Base-by-base conservation (phyloP, 1,139 yeast species). In the Lodderomyces margitis region DNA sequence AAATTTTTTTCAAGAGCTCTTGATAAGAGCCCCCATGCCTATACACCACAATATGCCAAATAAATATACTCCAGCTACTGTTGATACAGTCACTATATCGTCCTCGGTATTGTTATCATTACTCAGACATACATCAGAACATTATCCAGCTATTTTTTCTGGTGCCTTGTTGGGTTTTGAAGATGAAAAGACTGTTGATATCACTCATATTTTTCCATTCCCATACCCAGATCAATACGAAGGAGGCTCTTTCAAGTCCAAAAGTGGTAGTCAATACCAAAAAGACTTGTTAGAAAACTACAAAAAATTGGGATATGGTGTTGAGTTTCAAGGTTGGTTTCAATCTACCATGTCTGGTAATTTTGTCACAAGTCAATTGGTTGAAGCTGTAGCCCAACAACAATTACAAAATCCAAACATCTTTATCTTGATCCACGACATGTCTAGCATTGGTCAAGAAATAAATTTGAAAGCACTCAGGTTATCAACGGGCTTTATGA, bases 251-350 rank as follows among this genome's bases (percentile, higher is more conserved):
- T 74, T 77, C 57, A 68, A 71, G 46, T 70, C 83, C 40, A 78
- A 80, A 59, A 72, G 80, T 50, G 87, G 87, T 43, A 69, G 71
- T 47, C 81, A 76, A 58, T 88, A 82, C 65, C 91, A 84, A 60
- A 78, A 77, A 47, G 91, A 85, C 41, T 73, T 85, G 56, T 70
- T 83, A 51, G 77, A 77, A 40, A 76, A 78, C 47, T 74, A 87
- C 52, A 79, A 75, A 54, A 75, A 73, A 46, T 78, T 82, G 49
- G 85, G 84, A 38, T 74, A 79, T 48, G 94, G 91, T 38, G 74
- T 81, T 39, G 87, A 83, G 59, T 75, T 83, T 51, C 79, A 83
- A 51, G 96, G 96, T 28, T 88, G 91, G 91, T 88, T 85, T 66
- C 80, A 86, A 57, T 74, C 86, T 39, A 75, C 89, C 27, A 59